These are phyloP conservation scores for Venustampulla echinocandica DNA, from an alignment of 495 filamentous ascomycete genomes.

Conservation along the genomic window DNA sequence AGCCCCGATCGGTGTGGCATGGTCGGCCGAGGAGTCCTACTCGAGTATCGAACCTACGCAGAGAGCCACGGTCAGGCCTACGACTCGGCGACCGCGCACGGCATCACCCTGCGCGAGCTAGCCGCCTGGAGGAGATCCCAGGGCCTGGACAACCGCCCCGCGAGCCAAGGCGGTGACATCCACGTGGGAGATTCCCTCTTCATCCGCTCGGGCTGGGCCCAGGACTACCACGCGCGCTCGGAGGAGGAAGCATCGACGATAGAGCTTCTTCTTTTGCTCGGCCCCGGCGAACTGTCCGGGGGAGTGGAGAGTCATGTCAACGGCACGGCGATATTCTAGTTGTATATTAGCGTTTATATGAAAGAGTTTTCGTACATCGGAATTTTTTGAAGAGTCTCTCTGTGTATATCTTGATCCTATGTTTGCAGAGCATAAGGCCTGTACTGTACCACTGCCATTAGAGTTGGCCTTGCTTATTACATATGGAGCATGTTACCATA, in stretches of 20 bases:
- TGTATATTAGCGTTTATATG: too few species aligned
- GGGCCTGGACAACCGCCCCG: background rate
- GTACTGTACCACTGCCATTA: too few species aligned
- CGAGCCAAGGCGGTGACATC: slow-evolving; percentile 44
- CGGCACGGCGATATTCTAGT: slow-evolving; percentile 20
- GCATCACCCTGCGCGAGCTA: slow-evolving; percentile 33
- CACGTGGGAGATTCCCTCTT: slow-evolving; percentile 53
- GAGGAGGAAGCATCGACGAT: slow-evolving; percentile 21
- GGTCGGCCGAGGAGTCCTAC: slow-evolving; percentile 35
- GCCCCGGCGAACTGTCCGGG: slow-evolving; percentile 17
- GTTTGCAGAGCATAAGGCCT: too few species aligned
- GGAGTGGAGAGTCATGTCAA: slow-evolving; percentile 19
- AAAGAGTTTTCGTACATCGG: too few species aligned
- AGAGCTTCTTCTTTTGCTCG: slow-evolving; percentile 21
- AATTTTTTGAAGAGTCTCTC: too few species aligned
- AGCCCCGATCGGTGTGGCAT: slow-evolving; percentile 39
- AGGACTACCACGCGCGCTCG: slow-evolving; percentile 38
- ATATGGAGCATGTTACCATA: too few species aligned
- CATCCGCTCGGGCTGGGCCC: slow-evolving; percentile 52
- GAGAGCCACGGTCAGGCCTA: too few species aligned
- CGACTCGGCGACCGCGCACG: background rate
- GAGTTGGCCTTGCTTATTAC: too few species aligned
- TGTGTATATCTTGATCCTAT: too few species aligned
- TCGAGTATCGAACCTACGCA: slow-evolving; percentile 34
- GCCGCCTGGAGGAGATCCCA: slow-evolving; percentile 42